These are phyloP conservation scores for Lonicera japonica DNA, from an alignment of 129 eudicot species.

Conservation along the genomic window DNA sequence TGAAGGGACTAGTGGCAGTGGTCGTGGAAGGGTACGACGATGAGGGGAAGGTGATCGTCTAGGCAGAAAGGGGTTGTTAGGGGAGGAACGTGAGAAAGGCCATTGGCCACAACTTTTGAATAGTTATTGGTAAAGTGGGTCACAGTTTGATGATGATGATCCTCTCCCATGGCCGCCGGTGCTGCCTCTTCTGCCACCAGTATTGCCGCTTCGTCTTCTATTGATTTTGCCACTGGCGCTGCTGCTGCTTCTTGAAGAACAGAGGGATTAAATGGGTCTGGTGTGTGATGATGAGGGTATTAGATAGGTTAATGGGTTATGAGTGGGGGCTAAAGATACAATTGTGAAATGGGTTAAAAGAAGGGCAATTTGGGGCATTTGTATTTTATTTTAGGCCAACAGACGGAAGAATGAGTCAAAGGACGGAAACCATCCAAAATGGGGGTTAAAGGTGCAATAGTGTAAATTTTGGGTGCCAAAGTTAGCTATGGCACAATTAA, in stretches of 20 bases:
- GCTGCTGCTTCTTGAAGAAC: conserved; percentile 7
- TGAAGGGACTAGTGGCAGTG: conserved; percentile 13
- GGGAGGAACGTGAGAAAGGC: conserved; percentile 52
- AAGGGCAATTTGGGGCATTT: too few species aligned
- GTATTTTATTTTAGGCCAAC: too few species aligned
- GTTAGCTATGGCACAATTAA: too few species aligned
- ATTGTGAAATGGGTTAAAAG: too few species aligned
- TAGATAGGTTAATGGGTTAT: too few species aligned
- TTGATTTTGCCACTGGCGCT: conserved; percentile 10
- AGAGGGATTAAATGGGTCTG: too few species aligned
- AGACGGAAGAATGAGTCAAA: too few species aligned
- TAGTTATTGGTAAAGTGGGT: conserved; percentile 43
- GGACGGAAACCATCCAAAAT: too few species aligned
- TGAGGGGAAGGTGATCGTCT: not conserved
- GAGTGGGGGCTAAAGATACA: too few species aligned
- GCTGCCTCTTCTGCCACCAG: conserved; percentile 15
- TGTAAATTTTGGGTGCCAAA: too few species aligned
- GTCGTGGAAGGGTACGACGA: conserved; percentile 12
- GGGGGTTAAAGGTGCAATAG: too few species aligned
- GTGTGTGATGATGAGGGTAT: too few species aligned
- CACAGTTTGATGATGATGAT: conserved; percentile 37
- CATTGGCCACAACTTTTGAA: conserved; percentile 54
- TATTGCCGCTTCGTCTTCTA: conserved; percentile 10
- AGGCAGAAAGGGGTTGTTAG: conserved; percentile 36
- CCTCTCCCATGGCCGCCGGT: conserved; percentile 3